phyloP scores from a whole-genome alignment of 2,329 filamentous ascomycete genomes.

The Aaosphaeria arxii region DNA sequence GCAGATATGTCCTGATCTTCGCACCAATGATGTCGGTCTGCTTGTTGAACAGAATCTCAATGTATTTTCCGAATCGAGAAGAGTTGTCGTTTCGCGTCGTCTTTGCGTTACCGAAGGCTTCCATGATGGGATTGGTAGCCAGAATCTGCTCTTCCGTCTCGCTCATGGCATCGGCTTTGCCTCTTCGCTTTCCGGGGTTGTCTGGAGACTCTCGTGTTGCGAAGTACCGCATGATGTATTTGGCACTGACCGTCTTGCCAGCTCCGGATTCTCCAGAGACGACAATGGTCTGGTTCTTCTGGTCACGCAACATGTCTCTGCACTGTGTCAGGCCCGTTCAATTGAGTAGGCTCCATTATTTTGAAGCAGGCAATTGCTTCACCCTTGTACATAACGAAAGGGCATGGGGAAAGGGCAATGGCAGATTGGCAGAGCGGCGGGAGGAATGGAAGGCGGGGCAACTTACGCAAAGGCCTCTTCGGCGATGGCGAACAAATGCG shows the following conservation, averaged over 20 bases:
- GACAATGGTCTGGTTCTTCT: slow-evolving; percentile 95
- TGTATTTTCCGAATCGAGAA: slow-evolving; percentile 98
- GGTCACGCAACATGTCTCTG: slow-evolving; percentile 94
- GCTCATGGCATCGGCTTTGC: slow-evolving; percentile 77
- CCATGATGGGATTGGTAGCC: slow-evolving; percentile 98
- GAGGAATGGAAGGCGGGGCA: background rate
- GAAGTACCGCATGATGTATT: slow-evolving; percentile 99
- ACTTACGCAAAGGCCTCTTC: slow-evolving; percentile 96
- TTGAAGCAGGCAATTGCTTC: background rate
- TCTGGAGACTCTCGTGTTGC: slow-evolving; percentile 94
- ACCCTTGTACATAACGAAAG: background rate
- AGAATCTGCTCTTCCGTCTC: slow-evolving; percentile 98
- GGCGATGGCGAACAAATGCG: slow-evolving; percentile 96
- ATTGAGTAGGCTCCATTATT: background rate
- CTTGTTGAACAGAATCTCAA: slow-evolving; percentile 98
- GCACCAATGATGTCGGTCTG: slow-evolving; percentile 95
- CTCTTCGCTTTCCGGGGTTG: slow-evolving; percentile 77
- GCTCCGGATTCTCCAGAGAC: slow-evolving; percentile 99
- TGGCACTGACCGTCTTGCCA: slow-evolving; percentile 97
- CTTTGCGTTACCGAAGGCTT: slow-evolving; percentile 98
- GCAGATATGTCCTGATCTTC: slow-evolving; percentile 91
- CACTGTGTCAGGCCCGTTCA: slow-evolving; percentile 11
- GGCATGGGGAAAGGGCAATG: background rate
- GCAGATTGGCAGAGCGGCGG: background rate
- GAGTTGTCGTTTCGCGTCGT: slow-evolving; percentile 99